Evolutionary conservation across 257 asterid genomes (phyloP), one percentile per base, ranked within the genome.

Genomic region (Gardenia jasminoides): DNA sequence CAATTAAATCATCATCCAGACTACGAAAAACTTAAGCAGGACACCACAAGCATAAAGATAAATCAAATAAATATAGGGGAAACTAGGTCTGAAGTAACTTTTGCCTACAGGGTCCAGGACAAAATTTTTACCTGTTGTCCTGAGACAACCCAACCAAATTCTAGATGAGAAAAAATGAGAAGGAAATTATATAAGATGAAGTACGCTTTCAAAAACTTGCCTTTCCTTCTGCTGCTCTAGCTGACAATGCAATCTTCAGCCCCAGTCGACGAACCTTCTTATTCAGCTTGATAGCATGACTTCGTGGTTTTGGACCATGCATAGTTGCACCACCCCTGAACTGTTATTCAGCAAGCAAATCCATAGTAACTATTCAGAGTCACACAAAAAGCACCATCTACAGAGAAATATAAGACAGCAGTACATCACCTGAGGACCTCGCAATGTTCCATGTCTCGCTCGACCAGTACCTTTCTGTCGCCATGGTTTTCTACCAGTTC

Each of bases 291-390:
- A 90, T 81, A 64, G 92, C 99, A 85, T 94, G 99, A 84, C 99
- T 94, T 72, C 97, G 92, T 46, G 97, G 99, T 88, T 93, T 94
- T 75, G 99, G 98, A 70, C 99, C 99, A 65, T 94, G 99, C 99
- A 85, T 88, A n/a, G 79, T 54, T 67, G 86, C 86, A 83, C 99
- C 99, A 72, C 97, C 97, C 81, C 99, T 91, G 80, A 91, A 90
- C 99, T 94, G 90, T 81, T 67, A 54, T n/a, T 78, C 69, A 80
- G 58, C 39, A 76, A 66, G 48, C 66, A 82, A 66, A 72, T 64
- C 75, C 58, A 54, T 73, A 68, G 50, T 70, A 72, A 71, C 64
- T 52, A 7, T 43, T 73, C 62, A 78, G 12, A 77, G 65, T 10
- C 20, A 28, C 43, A 64, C 10, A 7, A 68, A 71, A 50, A 77